Percentiles rank a stretch among this genome's conserved stretches.
Evolutionary conservation across 768 basidiomycete genomes (phyloP).

Genomic region (Auricularia heimuer): DNA sequence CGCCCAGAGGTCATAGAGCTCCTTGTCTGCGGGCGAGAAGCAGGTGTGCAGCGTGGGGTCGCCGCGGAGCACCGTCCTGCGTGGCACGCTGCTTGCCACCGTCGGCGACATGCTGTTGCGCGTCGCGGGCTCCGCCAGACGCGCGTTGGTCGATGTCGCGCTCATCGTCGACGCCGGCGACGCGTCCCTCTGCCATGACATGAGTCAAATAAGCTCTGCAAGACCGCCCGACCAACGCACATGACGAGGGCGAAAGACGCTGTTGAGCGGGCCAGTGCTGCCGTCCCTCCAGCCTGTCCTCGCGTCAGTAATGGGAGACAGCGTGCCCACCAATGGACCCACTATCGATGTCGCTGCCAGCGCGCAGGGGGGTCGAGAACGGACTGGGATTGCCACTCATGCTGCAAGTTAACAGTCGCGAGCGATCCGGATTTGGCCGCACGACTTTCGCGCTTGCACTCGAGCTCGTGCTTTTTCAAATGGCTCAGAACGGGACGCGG

Average conservation of each 20-base stretch:
- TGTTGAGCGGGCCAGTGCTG: not conserved
- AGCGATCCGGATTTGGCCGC: too few species aligned
- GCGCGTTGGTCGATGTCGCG: not conserved
- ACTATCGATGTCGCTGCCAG: not conserved
- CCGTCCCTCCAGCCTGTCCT: not conserved
- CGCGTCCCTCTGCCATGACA: not conserved
- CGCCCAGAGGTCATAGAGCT: constrained; percentile 71
- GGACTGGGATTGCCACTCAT: not conserved
- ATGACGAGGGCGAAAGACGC: not conserved
- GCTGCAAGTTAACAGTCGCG: too few species aligned
- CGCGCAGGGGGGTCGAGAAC: not conserved
- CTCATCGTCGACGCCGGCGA: not conserved
- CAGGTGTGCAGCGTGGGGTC: constrained; percentile 61
- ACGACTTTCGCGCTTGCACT: too few species aligned
- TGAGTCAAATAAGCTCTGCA: not conserved
- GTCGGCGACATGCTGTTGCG: constrained; percentile 12
- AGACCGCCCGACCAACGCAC: not conserved
- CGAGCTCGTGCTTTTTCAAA: not conserved
- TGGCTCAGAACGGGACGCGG: not conserved
- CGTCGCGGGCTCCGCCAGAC: constrained; percentile 9
- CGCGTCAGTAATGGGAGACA: not conserved
- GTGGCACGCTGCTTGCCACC: not conserved
- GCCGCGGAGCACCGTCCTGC: constrained; percentile 38
- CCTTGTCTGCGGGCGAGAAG: constrained; percentile 67
- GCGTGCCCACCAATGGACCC: not conserved